Evolutionary conservation across 805 yeast species (phyloP), one percentile per base, ranked within the genome.

Genomic region (Candida broadrunensis): DNA sequence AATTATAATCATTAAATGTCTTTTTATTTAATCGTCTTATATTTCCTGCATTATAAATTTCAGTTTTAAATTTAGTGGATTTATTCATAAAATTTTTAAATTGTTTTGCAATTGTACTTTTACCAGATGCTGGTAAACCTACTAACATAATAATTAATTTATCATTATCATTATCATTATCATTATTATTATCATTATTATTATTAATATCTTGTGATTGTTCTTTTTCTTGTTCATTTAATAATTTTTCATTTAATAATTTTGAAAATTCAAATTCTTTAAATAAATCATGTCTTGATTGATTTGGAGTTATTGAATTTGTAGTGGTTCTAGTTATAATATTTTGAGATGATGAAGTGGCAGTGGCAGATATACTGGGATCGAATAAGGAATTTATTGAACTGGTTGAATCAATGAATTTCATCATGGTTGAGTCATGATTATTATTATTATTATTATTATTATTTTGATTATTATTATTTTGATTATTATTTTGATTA

Each of bases 11-110:
- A 41, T 61, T 51, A 41, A 60, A 60, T n/a, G 41, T 29, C 17
- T 44, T 37, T 37, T 54, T 48, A 27, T 51, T 54, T 38, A 56
- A 56, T 41, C 81, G 60, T 40, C 82, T 59, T 16, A 75, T 65
- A 45, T 76, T 71, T 18, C 82, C 82, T 20, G 81, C 80, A 47
- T 77, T 77, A 51, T 67, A 77, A 8, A 72, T 61, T 37, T 55
- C 45, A 8, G 63, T 45, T 29, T 45, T 55, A 38, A 43, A 50
- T 12, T 49, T 51, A 25, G 63, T 54, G 13, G 38, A 26, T 2
- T 58, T 54, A 42, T 63, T 60, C 38, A 69, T 54, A 39, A 47
- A 53, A n/a, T 49, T 45, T 15, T 54, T 50, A 21, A 69, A 46
- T 48, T 65, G 72, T 33, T 55, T 54, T 42, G 68, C 58, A 6